Evolutionary conservation across 2,329 filamentous ascomycete genomes (phyloP), one percentile per base, ranked within the genome.

Genomic region (Botrytis deweyae): DNA sequence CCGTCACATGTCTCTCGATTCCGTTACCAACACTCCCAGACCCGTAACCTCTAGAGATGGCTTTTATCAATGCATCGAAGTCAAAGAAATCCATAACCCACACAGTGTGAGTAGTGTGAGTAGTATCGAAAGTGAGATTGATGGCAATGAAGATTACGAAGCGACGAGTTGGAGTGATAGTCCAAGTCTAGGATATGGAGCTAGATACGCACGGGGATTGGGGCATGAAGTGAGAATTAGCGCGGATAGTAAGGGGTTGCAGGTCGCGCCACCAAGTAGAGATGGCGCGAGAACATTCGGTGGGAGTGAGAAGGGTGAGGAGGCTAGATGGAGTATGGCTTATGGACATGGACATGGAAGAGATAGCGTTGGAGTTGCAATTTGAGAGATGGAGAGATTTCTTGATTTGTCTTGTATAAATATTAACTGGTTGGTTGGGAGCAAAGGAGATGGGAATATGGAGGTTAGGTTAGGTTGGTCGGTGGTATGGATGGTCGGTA

Each of bases 1-100:
- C 46, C 81, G 81, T 29, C 83, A 84, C 69, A 80, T 84, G 69
- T 85, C 84, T 73, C 78, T 86, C 44, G 85, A 88, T 75, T 86
- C 85, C 4, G 81, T 89, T 40, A 90, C 88, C 65, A 90, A 89
- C 76, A 81, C 81, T 7, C 88, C 88, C 2, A 85, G 82, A 59
- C 87, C 88, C 16, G 81, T 89, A 62, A 87, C 83, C 61, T 83
- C 81, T 38, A 81, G 80, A 16, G 87, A 89, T 44, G 88, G 88
- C 6, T 90, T 88, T 80, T 91, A 91, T 78, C 87, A 89, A 79
- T 87, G 86, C 72, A 82, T 89, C 25, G 82, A 84, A 73, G 62
- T 72, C 1, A 44, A 59, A 10, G 70, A 67, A 38, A 5, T 29
- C 12, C 63, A 72, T 6, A 68, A 58, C 18, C 70, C 40, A 42